A percentile compares a stretch with the other conserved stretches of the same genome.
phyloP scores from a whole-genome alignment of 2,329 filamentous ascomycete genomes.

The Pyrenochaeta sp. region DNA sequence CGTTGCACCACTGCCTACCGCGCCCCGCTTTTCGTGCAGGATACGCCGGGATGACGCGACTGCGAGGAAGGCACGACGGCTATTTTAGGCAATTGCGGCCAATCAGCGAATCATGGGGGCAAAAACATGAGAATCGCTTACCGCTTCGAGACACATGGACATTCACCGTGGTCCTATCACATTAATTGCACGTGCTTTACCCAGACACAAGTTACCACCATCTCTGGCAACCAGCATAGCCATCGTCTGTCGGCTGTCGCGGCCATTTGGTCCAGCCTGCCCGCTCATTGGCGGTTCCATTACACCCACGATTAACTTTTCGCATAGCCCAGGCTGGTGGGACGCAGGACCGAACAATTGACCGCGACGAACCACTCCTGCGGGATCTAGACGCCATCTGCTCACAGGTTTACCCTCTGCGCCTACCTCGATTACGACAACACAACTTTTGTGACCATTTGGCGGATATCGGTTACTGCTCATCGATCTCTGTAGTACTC shows the following conservation, averaged over 20 bases:
- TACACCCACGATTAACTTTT: constrained; percentile 18
- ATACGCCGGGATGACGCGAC: constrained; percentile 27
- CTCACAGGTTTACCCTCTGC: background rate
- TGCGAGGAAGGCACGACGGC: constrained; percentile 12
- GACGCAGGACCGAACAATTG: constrained; percentile 9
- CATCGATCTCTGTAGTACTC: background rate
- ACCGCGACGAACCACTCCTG: constrained; percentile 12
- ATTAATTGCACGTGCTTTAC: background rate
- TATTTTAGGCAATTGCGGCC: constrained; percentile 29
- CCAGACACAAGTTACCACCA: constrained; percentile 7
- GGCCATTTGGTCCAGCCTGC: background rate
- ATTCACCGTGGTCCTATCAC: constrained; percentile 1
- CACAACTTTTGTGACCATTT: background rate
- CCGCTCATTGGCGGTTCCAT: constrained; percentile 1
- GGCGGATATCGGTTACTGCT: background rate
- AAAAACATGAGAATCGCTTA: constrained; percentile 18
- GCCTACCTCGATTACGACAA: background rate
- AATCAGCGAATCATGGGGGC: constrained; percentile 10
- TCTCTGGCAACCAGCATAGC: background rate
- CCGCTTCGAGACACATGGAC: constrained; percentile 17
- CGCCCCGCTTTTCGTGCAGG: constrained; percentile 24
- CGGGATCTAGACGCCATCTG: constrained; percentile 1
- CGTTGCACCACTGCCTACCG: constrained; percentile 25
- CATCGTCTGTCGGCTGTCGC: background rate
- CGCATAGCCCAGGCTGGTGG: constrained; percentile 20